Base-by-base conservation (phyloP, 2,329 filamentous ascomycete species). In the Tolypocladium album region DNA sequence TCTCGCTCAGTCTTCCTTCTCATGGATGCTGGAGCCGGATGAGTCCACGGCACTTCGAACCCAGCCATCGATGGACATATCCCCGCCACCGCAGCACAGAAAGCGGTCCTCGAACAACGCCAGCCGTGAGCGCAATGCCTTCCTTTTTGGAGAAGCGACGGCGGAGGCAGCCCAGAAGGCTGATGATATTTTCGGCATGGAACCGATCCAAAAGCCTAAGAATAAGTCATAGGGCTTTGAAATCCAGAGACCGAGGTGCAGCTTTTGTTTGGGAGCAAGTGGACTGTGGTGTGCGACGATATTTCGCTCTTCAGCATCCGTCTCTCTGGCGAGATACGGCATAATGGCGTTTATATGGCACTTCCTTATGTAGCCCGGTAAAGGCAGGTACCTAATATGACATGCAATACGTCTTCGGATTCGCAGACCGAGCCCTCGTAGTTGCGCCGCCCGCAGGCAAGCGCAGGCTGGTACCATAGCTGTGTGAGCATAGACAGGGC, bases 1-100 rank as follows among this genome's bases (percentile, higher is more conserved):
- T 0, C 78, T 91, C 40, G 87, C 87, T 1, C 87, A 89, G 64
- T 90, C 88, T 9, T 88, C 86, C 4, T 92, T 90, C 70, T 86
- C 88, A 1, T 91, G 87, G 87, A 92, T 92, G 88, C 78, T 92
- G 2, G 85, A 86, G 64, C 82, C 81, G 3, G 80, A 82, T 64
- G 69, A 76, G 59, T 70, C 75, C 0, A 60, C 56, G 13, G 65
- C 61, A 47, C 64, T 67, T 57, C 61, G 69, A 59, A 62, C 67
- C 0, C 58, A 65, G 15, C 38, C 64, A 3, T 61, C 68, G 4
- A 55, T 65, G 9, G 64, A 59, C 42, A 73, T 72, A 24, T 73
- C 74, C 6, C 68, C 72, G 4, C 63, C 71, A 8, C 58, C 66
- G 15, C 67, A 68, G 60, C 70, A 79, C 61, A 74, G 72, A 63